phyloP scores from a whole-genome alignment of 768 basidiomycete species.

The Lepiota venenata region DNA sequence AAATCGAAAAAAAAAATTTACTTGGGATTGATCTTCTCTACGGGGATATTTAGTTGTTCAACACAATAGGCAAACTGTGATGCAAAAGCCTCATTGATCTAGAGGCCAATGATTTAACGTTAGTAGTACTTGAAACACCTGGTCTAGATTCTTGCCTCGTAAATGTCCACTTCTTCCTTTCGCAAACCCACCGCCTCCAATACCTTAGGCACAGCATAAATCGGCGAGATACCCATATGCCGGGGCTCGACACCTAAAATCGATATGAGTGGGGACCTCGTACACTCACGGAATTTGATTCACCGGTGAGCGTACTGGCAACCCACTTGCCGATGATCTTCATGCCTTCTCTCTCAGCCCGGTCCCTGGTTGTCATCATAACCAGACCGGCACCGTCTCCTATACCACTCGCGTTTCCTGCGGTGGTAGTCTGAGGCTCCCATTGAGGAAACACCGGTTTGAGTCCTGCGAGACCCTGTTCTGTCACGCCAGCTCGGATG shows the following conservation, averaged over 20 bases:
- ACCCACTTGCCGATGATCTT: slow-evolving; percentile 84
- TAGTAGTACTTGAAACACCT: too few species aligned
- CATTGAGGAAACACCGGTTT: slow-evolving; percentile 88
- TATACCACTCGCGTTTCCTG: slow-evolving; percentile 84
- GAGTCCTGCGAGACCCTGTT: slow-evolving; percentile 69
- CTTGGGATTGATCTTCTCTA: slow-evolving; percentile 86
- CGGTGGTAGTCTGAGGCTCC: slow-evolving; percentile 69
- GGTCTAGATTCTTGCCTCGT: slow-evolving; percentile 46
- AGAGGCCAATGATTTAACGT: neutral
- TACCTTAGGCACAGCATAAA: slow-evolving; percentile 68
- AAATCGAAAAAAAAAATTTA: slow-evolving; percentile 29
- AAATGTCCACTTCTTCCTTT: slow-evolving; percentile 74
- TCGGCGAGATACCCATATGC: slow-evolving; percentile 77
- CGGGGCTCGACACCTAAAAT: slow-evolving; percentile 65
- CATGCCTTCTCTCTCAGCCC: slow-evolving; percentile 75
- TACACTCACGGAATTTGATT: slow-evolving; percentile 16
- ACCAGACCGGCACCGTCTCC: slow-evolving; percentile 92
- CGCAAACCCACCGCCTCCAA: slow-evolving; percentile 57
- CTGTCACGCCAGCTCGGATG: slow-evolving; percentile 79
- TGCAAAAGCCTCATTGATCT: slow-evolving; percentile 92
- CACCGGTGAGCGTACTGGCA: slow-evolving; percentile 72
- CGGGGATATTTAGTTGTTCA: slow-evolving; percentile 71
- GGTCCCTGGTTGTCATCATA: slow-evolving; percentile 75
- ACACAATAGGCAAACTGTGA: slow-evolving; percentile 94
- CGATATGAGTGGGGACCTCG: neutral